These are phyloP conservation scores for Tardiomyces blankii DNA, from an alignment of 1,139 yeast genomes.

Conservation along the genomic window DNA sequence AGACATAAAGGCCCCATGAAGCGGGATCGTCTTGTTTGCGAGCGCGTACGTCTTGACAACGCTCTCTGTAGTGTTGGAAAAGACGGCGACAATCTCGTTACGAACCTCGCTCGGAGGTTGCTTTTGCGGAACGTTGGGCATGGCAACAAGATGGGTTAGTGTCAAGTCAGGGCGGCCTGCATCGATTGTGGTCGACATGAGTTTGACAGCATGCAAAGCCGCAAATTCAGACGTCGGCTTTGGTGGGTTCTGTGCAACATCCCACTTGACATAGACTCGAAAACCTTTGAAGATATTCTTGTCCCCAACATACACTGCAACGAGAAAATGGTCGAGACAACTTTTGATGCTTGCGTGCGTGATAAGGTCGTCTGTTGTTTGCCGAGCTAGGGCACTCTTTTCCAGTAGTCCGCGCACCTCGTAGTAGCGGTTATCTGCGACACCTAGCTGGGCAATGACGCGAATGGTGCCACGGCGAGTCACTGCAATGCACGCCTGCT, in stretches of 20 bases:
- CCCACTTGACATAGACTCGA: slow-evolving; percentile 1
- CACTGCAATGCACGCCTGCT: slow-evolving; percentile 62
- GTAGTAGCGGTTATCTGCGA: slow-evolving; percentile 17
- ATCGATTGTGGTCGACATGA: not conserved
- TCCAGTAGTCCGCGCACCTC: slow-evolving; percentile 19
- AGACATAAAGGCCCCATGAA: not conserved
- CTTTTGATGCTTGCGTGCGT: slow-evolving; percentile 1
- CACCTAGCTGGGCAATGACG: slow-evolving; percentile 19
- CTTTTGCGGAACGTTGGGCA: not conserved
- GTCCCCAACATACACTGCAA: slow-evolving; percentile 6
- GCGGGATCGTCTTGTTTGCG: not conserved
- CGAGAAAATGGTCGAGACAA: slow-evolving; percentile 3
- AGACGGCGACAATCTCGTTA: not conserved
- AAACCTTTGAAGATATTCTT: not conserved
- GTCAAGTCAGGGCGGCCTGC: not conserved
- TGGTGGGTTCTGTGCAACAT: not conserved
- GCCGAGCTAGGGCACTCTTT: slow-evolving; percentile 4
- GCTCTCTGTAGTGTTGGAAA: not conserved
- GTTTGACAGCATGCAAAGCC: not conserved
- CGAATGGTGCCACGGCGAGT: slow-evolving; percentile 53
- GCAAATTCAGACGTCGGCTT: slow-evolving; percentile 2
- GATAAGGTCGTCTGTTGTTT: slow-evolving; percentile 7
- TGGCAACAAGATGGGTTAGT: not conserved
- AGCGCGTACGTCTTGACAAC: not conserved
- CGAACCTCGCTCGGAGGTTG: not conserved